Evolutionary conservation across 768 basidiomycete species (phyloP), one percentile per base, ranked within the genome.

Genomic region (Rickenella mellea): DNA sequence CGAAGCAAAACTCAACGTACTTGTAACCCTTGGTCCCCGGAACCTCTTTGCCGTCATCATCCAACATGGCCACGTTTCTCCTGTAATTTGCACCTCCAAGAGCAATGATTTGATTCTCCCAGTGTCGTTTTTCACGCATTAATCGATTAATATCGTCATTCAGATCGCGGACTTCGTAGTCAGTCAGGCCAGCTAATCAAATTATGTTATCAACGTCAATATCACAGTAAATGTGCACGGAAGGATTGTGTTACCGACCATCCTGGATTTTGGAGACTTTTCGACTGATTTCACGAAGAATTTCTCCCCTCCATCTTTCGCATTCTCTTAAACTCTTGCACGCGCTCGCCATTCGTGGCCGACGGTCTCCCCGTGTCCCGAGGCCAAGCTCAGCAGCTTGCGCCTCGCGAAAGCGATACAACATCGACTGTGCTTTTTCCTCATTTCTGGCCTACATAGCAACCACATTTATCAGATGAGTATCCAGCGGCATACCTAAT

Each of bases 261-360:
- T 99, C 94, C 61, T 99, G 94, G 35, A 98, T 98, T 63, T 98
- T 97, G 12, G 90, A 91, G 20, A 98, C 94, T 60, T 99, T 98
- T 47, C 94, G 60, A 57, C 88, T 91, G 38, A 97, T 92, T 56
- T 99, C 94, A 31, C 91, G 69, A 42, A 99, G 58, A 15, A 97
- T 89, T 62, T 98, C 94, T 43, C 93, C 94, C 57, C 94, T 67
- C 91, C 92, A 98, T 42, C 91, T 70, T 61, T 99, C 94, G 53
- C 90, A 93, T 37, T 97, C 92, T 27, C 89, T 69, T 52, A 98
- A 58, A 54, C 84, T 92, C 62, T 93, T 93, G 58, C 91, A 93
- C 10, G 80, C 74, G 50, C 83, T 84, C 9, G 94, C 92, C 83
- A 97, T 88, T 41, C 85, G 74, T 32, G 92, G 94, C 28, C 93